phyloP scores from a whole-genome alignment of 179 eudicot species.

The Monotropa hypopitys region DNA sequence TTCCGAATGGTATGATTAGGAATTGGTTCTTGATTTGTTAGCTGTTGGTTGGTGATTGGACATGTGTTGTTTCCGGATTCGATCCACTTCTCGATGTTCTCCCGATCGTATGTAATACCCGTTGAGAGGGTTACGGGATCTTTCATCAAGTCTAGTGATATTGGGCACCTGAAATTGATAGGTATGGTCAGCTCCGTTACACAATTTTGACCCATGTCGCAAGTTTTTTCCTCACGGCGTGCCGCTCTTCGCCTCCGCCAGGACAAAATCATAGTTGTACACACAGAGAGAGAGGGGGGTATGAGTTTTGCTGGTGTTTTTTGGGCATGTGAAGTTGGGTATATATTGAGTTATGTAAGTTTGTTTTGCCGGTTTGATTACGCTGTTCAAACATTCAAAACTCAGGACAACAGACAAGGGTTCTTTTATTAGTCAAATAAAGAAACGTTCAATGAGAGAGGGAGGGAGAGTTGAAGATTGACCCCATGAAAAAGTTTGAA shows the following conservation, averaged over 20 bases:
- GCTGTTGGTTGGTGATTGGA: slow-evolving; percentile 48
- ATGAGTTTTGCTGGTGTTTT: not conserved
- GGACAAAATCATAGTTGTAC: slow-evolving; percentile 31
- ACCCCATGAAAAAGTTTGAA: not conserved
- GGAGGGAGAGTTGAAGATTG: not conserved
- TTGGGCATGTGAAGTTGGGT: not conserved
- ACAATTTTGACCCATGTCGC: slow-evolving; percentile 8
- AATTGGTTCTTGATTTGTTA: slow-evolving; percentile 29
- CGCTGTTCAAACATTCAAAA: slow-evolving; percentile 5
- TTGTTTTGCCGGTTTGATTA: not conserved
- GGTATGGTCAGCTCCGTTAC: slow-evolving; percentile 38
- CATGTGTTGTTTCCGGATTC: slow-evolving; percentile 58
- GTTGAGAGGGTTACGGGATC: slow-evolving; percentile 86
- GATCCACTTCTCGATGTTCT: slow-evolving; percentile 73
- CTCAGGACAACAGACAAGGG: not conserved
- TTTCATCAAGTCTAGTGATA: slow-evolving; percentile 74
- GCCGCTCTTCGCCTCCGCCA: slow-evolving; percentile 41
- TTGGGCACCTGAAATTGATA: slow-evolving; percentile 57
- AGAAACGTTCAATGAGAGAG: not conserved
- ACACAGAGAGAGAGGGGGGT: not conserved
- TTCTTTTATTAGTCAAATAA: not conserved
- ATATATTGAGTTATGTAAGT: not conserved
- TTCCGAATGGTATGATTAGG: slow-evolving; percentile 52
- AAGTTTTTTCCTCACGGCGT: not conserved
- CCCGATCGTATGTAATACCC: slow-evolving; percentile 74